These are phyloP conservation scores for Colletotrichum lupini DNA, from an alignment of 2,329 filamentous ascomycete species.

Conservation along the genomic window DNA sequence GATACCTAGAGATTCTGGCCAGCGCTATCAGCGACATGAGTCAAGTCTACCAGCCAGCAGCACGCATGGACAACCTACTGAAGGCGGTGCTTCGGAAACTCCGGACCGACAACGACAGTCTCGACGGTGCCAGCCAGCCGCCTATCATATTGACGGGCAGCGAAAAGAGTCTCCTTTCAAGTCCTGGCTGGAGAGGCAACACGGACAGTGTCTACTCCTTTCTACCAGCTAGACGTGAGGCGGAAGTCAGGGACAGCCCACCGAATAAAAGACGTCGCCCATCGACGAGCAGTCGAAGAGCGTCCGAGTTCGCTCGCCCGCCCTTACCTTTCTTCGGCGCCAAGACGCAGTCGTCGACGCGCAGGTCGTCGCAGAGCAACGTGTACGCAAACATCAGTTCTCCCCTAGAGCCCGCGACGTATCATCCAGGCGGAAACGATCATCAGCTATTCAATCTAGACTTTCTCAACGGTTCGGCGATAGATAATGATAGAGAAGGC, in stretches of 20 bases:
- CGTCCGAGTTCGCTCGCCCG: conserved; percentile 45
- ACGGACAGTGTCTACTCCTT: conserved; percentile 38
- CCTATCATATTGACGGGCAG: neutral
- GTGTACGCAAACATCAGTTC: conserved; percentile 32
- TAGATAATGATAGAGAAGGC: conserved; percentile 42
- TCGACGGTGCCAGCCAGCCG: neutral
- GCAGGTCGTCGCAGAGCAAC: conserved; percentile 37
- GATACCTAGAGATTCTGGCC: conserved; percentile 64
- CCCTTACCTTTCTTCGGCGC: conserved; percentile 42
- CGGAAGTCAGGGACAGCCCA: conserved; percentile 40
- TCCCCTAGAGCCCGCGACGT: conserved; percentile 41
- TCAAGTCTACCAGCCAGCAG: conserved; percentile 62
- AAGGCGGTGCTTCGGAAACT: conserved; percentile 64
- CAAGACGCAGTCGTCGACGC: conserved; percentile 36
- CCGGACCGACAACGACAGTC: conserved; percentile 40
- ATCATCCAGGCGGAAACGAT: conserved; percentile 40
- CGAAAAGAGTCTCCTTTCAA: conserved; percentile 3
- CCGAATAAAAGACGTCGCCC: conserved; percentile 46
- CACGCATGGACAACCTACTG: conserved; percentile 63
- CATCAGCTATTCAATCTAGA: conserved; percentile 41
- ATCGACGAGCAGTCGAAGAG: conserved; percentile 39
- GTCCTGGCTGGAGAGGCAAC: conserved; percentile 13
- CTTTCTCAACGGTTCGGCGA: conserved; percentile 42
- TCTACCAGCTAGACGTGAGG: conserved; percentile 46
- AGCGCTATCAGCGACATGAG: conserved; percentile 64